A percentile compares a stretch with the other conserved stretches of the same genome.
Evolutionary conservation across 768 basidiomycete genomes (phyloP).

Genomic region (Amylocystis lapponica): DNA sequence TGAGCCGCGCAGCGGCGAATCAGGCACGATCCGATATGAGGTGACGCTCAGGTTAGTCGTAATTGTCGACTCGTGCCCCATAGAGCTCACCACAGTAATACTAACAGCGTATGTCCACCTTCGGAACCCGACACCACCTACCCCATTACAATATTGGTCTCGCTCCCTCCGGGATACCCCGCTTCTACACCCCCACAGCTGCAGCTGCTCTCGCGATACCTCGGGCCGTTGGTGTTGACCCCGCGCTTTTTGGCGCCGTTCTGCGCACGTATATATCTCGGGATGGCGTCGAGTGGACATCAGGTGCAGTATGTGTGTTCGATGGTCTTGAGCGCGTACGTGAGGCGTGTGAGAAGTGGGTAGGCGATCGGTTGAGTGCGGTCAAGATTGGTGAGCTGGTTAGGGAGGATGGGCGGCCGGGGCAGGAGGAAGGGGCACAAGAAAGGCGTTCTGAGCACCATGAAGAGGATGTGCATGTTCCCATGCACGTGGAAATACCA

Average conservation of each 20-base stretch:
- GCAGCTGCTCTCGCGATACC: slow-evolving; percentile 78
- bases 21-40: slow-evolving; percentile 55
- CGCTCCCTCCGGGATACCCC: slow-evolving; percentile 54
- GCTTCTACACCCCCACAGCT: slow-evolving; percentile 66
- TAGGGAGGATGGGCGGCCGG: slow-evolving; percentile 41
- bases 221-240: slow-evolving; percentile 73
- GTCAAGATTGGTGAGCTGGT: slow-evolving; percentile 50
- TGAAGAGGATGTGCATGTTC: slow-evolving; percentile 8
- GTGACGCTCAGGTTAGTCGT: slow-evolving; percentile 52
- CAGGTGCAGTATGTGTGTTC: slow-evolving; percentile 76
- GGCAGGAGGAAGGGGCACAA: slow-evolving; percentile 33
- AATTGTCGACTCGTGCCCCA: neutral
- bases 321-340: slow-evolving; percentile 77
- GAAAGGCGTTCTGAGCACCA: slow-evolving; percentile 6
- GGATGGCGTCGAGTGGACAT: slow-evolving; percentile 70
- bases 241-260: slow-evolving; percentile 68
- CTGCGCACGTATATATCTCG: slow-evolving; percentile 77
- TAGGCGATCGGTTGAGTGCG: slow-evolving; percentile 54
- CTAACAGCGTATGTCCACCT: slow-evolving; percentile 41
- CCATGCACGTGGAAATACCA: slow-evolving; percentile 38
- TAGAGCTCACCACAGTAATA: slow-evolving; percentile 1
- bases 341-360: slow-evolving; percentile 66
- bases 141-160: slow-evolving; percentile 32
- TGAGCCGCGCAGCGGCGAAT: slow-evolving; percentile 3
- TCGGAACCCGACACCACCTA: neutral